Percentiles rank a stretch among this genome's conserved stretches.
Conservation (phyloP, 2,329 filamentous ascomycete species). For the Ceratocystis smalleyi region DNA sequence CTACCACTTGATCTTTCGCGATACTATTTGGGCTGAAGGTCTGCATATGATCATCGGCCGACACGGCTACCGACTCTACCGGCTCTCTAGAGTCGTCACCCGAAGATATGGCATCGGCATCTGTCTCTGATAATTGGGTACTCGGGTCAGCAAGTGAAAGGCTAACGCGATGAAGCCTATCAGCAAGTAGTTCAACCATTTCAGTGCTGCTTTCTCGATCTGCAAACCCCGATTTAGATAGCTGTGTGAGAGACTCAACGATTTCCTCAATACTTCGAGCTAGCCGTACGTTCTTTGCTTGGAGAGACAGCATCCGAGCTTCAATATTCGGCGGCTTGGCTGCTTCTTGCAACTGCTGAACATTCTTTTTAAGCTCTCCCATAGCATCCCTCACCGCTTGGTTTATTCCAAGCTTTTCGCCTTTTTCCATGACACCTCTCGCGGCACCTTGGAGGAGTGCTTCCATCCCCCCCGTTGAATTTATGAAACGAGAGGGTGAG, state of each 20-base stretch:
- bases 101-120: background rate
- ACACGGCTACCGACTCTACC: background rate
- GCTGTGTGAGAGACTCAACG: conserved; percentile 44
- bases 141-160: conserved; percentile 44
- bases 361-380: conserved; percentile 62
- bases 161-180: conserved; percentile 51
- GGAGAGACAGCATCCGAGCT: conserved; percentile 28
- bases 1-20: background rate
- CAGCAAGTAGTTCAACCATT: conserved; percentile 41
- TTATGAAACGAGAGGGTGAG: conserved; percentile 36
- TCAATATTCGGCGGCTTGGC: conserved; percentile 9
- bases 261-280: conserved; percentile 54
- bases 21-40: background rate
- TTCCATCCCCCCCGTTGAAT: conserved; percentile 47
- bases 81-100: background rate
- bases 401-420: conserved; percentile 65
- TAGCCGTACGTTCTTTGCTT: conserved; percentile 50
- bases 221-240: conserved; percentile 36
- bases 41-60: background rate
- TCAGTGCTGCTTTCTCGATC: conserved; percentile 37
- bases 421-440: conserved; percentile 54
- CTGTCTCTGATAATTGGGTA: conserved; percentile 16
- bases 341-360: conserved; percentile 30
- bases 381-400: conserved; percentile 68
- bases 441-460: conserved; percentile 61